Conservation (phyloP, 139 green algal genomes). For the Micromonas pusilla region DNA sequence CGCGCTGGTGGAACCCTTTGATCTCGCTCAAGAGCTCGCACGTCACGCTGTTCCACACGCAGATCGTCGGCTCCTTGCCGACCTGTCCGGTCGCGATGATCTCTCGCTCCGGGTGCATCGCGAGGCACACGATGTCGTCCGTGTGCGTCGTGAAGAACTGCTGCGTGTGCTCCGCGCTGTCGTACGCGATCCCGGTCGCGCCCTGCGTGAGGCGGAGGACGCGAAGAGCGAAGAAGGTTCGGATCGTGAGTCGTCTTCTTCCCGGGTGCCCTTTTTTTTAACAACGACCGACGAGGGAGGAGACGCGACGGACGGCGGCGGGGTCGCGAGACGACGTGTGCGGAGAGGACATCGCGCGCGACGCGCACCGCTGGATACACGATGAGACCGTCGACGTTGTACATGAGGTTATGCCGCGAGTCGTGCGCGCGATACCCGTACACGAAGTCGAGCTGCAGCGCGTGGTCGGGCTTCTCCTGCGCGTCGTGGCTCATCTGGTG, state of each 20-base stretch:
- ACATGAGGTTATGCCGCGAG: constrained; percentile 21
- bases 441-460: constrained; percentile 34
- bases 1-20: constrained; percentile 34
- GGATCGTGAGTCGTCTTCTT: too few species aligned
- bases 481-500: constrained; percentile 5
- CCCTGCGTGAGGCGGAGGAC: too few species aligned
- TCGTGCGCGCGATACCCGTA: constrained; percentile 35
- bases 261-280: too few species aligned
- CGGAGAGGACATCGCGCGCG: too few species aligned
- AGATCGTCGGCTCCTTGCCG: constrained; percentile 27
- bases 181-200: neutral
- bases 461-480: constrained; percentile 21
- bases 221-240: too few species aligned
- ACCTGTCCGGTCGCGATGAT: constrained; percentile 39
- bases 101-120: constrained; percentile 32
- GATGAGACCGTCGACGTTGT: constrained; percentile 9
- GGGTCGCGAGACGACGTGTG: too few species aligned
- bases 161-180: constrained; percentile 15
- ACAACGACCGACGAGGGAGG: too few species aligned
- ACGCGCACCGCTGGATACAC: neutral
- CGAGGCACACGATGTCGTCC: constrained; percentile 37
- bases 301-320: neutral
- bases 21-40: constrained; percentile 17
- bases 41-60: constrained; percentile 25
- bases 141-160: constrained; percentile 29